Evolutionary conservation across 2,329 filamentous ascomycete genomes (phyloP).

Genomic region (Neophaeococcomyces mojaviensis): DNA sequence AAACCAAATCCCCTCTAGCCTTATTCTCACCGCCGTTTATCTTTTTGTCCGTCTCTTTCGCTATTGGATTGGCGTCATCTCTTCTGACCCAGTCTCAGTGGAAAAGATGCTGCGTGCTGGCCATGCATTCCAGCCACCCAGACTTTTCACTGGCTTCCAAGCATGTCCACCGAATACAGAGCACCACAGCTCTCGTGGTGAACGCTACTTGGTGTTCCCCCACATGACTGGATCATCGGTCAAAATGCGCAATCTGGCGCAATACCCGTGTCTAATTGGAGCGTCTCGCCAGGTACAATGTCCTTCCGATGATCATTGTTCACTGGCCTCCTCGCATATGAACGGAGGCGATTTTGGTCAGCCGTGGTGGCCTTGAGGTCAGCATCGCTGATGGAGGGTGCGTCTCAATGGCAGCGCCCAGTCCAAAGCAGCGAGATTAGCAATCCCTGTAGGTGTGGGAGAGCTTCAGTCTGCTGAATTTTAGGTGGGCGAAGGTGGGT

Average conservation of each 20-base stretch:
- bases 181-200: background rate
- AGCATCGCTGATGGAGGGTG: too few species aligned
- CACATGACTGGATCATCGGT: conserved; percentile 1
- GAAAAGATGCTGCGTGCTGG: background rate
- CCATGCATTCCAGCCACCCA: background rate
- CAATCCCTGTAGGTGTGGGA: background rate
- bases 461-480: background rate
- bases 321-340: too few species aligned
- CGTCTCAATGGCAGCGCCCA: background rate
- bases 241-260: conserved; percentile 5
- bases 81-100: background rate
- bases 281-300: conserved; percentile 4
- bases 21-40: conserved; percentile 6
- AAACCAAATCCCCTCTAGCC: conserved; percentile 1
- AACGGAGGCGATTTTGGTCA: too few species aligned
- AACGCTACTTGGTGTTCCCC: background rate
- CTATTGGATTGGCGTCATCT: background rate
- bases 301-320: background rate
- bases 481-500: background rate
- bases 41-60: background rate
- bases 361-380: background rate
- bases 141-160: background rate
- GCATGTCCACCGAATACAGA: background rate
- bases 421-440: background rate
- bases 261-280: conserved; percentile 3